A percentile compares a stretch with the other conserved stretches of the same genome.
These are phyloP conservation scores for Fusarium verrucosum DNA, from an alignment of 2,329 filamentous ascomycete species.

Conservation along the genomic window DNA sequence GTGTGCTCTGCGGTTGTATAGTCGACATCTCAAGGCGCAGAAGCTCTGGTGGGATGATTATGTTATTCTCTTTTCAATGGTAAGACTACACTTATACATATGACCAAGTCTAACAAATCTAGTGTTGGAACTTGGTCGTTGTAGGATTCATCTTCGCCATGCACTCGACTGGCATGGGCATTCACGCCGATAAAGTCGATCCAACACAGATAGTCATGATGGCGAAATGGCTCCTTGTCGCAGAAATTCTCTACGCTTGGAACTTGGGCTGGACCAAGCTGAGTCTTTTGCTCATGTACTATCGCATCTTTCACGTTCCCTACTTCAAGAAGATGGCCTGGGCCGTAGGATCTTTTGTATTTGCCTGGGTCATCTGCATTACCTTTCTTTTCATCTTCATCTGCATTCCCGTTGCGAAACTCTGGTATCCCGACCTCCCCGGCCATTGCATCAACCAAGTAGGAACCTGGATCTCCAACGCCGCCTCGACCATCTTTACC, in stretches of 20 bases:
- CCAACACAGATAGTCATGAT: conserved; percentile 52
- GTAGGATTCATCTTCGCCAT: conserved; percentile 60
- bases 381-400: conserved; percentile 62
- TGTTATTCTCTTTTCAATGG: conserved; percentile 60
- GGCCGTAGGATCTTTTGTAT: conserved; percentile 53
- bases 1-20: conserved; percentile 53
- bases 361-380: conserved; percentile 59
- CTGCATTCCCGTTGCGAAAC: conserved; percentile 59
- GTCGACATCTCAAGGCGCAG: conserved; percentile 55
- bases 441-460: conserved; percentile 61
- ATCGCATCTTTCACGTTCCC: conserved; percentile 59
- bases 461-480: conserved; percentile 61
- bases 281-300: conserved; percentile 62
- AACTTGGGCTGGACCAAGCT: conserved; percentile 61
- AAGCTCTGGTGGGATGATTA: conserved; percentile 62
- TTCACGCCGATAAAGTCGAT: conserved; percentile 55
- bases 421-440: conserved; percentile 57
- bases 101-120: background rate
- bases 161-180: conserved; percentile 57
- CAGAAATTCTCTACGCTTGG: conserved; percentile 59
- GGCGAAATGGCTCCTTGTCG: conserved; percentile 58
- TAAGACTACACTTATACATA: conserved; percentile 27
- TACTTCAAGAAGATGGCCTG: conserved; percentile 55
- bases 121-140: conserved; percentile 55
- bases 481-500: conserved; percentile 57